A percentile compares a stretch with the other conserved stretches of the same genome.
Evolutionary conservation across 768 basidiomycete genomes (phyloP).

Genomic region (Neoboletus magnificus): DNA sequence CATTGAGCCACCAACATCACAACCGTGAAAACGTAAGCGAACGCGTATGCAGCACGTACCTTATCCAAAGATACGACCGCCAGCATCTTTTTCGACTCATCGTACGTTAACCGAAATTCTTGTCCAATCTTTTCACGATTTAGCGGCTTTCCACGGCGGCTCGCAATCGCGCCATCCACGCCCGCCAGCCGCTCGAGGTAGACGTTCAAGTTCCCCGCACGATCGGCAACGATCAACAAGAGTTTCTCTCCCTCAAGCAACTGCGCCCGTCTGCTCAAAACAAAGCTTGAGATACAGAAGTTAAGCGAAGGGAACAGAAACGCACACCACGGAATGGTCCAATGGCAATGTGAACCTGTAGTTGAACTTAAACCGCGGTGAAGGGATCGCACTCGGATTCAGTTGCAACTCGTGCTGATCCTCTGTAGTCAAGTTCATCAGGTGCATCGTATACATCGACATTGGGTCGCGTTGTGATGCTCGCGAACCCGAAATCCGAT

Average conservation of each 20-base stretch:
- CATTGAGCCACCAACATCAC: neutral
- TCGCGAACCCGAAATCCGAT: constrained; percentile 2
- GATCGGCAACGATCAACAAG: constrained; percentile 41
- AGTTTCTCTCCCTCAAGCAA: constrained; percentile 40
- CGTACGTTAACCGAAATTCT: constrained; percentile 45
- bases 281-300: neutral
- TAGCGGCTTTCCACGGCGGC: constrained; percentile 30
- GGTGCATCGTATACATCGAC: constrained; percentile 20
- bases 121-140: constrained; percentile 46
- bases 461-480: constrained; percentile 15
- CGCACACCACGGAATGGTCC: constrained; percentile 21
- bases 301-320: neutral
- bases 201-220: constrained; percentile 32
- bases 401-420: constrained; percentile 29
- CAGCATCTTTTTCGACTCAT: constrained; percentile 50
- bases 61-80: constrained; percentile 43
- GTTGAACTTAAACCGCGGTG: constrained; percentile 16
- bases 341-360: constrained; percentile 19
- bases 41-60: constrained; percentile 21
- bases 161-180: constrained; percentile 33
- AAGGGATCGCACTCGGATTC: constrained; percentile 20
- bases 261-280: constrained; percentile 35
- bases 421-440: constrained; percentile 28
- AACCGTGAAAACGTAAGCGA: neutral
- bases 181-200: constrained; percentile 35